These are phyloP conservation scores for Rostrohypoxylon terebratum DNA, from an alignment of 495 filamentous ascomycete genomes.

Conservation along the genomic window DNA sequence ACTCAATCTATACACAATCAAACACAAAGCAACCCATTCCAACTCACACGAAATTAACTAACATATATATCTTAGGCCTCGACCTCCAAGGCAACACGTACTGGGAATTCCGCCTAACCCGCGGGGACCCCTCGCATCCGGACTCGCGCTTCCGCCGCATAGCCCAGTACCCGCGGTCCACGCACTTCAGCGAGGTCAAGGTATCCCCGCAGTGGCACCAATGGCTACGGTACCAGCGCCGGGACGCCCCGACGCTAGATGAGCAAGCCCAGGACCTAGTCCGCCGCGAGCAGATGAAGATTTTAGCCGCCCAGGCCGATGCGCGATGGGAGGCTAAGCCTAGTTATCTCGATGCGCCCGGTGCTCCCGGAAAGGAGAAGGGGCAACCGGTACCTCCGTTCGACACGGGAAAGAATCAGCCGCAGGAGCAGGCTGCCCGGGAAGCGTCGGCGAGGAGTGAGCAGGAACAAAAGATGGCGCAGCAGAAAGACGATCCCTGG, in stretches of 20 bases:
- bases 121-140: slow-evolving; percentile 63
- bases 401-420: slow-evolving; percentile 16
- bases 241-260: slow-evolving; percentile 72
- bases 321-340: slow-evolving; percentile 86
- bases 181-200: slow-evolving; percentile 73
- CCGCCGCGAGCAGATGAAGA: slow-evolving; percentile 75
- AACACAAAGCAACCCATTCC: background rate
- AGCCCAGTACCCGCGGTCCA: slow-evolving; percentile 70
- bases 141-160: slow-evolving; percentile 65
- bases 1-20: slow-evolving; percentile 19
- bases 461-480: slow-evolving; percentile 40
- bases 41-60: background rate
- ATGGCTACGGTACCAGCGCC: slow-evolving; percentile 89
- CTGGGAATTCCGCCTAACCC: slow-evolving; percentile 85
- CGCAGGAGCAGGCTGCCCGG: slow-evolving; percentile 29
- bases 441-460: slow-evolving; percentile 45
- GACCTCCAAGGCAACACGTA: slow-evolving; percentile 93
- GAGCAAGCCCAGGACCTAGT: slow-evolving; percentile 79
- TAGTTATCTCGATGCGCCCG: slow-evolving; percentile 47
- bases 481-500: slow-evolving; percentile 69
- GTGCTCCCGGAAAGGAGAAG: background rate
- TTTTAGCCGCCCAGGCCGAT: slow-evolving; percentile 82
- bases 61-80: slow-evolving; percentile 70
- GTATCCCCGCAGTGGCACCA: slow-evolving; percentile 88
- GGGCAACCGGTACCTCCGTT: slow-evolving; percentile 35